Base-by-base conservation (phyloP, 306 rosid species). In the Gastrolobium bilobum region DNA sequence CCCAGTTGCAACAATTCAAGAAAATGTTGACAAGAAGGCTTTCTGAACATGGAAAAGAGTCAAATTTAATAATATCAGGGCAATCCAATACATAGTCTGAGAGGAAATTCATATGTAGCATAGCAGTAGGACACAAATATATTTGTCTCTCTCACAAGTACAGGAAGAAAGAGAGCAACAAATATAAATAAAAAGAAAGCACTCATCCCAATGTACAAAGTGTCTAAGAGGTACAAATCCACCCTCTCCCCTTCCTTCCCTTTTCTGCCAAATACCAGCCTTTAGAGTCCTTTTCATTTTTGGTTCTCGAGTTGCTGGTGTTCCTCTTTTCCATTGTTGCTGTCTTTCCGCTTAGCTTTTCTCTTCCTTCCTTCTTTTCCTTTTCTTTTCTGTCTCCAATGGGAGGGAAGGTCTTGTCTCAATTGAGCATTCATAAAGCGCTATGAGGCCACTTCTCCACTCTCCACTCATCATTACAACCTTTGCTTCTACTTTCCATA, bases 181-280 rank as follows among this genome's bases (percentile, higher is more conserved):
- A 75, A 37, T 40, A 37, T 5, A 77, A 26, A 3, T 3, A 7
- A 9, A 56, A 56, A 52, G n/a, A n/a, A n/a, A 4, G n/a, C 5
- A 56, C 14, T 39, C 14, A 82, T 82, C 87, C 84, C 84, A 69
- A 79, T 79, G 75, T 74, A 82, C 59, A 42, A 76, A 47, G 26
- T 20, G 39, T 10, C 58, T 42, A 40, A 26, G 52, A 59, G 38
- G 5, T 7, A 58, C 40, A 58, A 47, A 78, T 29, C 61, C 35
- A 47, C 44, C 71, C 71, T 47, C 77, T 14, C 34, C 62, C 51
- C 1, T 48, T 11, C 20, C 4, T 13, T 1, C 6, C 26, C n/a
- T 52, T 69, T 50, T 48, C 47, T 44, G 67, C 29, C 46, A 10
- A 58, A 20, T 38, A 14, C 8, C 31, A 14, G 76, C 77, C 38